Evolutionary conservation across 345 rosid genomes (phyloP).

Genomic region (Linum tenue): DNA sequence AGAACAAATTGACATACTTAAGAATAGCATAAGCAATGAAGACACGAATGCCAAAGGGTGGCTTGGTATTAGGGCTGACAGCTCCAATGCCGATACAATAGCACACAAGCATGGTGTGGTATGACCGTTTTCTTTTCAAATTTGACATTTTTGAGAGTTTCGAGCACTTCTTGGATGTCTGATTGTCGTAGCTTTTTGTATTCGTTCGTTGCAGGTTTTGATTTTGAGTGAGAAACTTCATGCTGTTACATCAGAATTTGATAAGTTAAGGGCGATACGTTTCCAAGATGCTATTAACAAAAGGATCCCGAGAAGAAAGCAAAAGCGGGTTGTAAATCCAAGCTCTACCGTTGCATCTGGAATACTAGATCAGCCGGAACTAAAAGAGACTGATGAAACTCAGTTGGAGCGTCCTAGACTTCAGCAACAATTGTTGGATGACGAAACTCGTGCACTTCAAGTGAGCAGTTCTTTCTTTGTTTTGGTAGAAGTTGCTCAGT

Average conservation of each 20-base stretch:
- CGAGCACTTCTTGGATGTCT: not conserved
- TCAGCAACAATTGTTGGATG: slow-evolving; percentile 69
- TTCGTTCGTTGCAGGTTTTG: slow-evolving; percentile 40
- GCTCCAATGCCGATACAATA: slow-evolving; percentile 59
- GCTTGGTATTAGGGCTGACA: slow-evolving; percentile 54
- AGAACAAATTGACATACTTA: slow-evolving; percentile 75
- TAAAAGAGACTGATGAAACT: slow-evolving; percentile 36
- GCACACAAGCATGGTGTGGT: slow-evolving; percentile 99
- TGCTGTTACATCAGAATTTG: slow-evolving; percentile 70
- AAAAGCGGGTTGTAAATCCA: slow-evolving; percentile 33
- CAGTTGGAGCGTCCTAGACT: slow-evolving; percentile 47
- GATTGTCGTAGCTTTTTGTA: slow-evolving; percentile 4
- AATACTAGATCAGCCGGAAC: slow-evolving; percentile 23
- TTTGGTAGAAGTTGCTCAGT: slow-evolving; percentile 1
- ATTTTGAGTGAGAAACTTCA: slow-evolving; percentile 90
- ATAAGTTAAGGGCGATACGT: slow-evolving; percentile 76
- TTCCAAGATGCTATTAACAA: slow-evolving; percentile 80
- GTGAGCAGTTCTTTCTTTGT: slow-evolving; percentile 26
- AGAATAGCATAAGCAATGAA: slow-evolving; percentile 60
- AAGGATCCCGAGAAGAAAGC: slow-evolving; percentile 72
- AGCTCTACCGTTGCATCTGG: slow-evolving; percentile 30
- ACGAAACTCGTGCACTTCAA: slow-evolving; percentile 92
- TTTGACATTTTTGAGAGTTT: not conserved
- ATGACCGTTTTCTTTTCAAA: slow-evolving; percentile 17
- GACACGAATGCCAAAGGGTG: slow-evolving; percentile 68